Percentiles rank a stretch among this genome's conserved stretches.
Conservation (phyloP, 441 rosid species). For the Isatis lusitanica region DNA sequence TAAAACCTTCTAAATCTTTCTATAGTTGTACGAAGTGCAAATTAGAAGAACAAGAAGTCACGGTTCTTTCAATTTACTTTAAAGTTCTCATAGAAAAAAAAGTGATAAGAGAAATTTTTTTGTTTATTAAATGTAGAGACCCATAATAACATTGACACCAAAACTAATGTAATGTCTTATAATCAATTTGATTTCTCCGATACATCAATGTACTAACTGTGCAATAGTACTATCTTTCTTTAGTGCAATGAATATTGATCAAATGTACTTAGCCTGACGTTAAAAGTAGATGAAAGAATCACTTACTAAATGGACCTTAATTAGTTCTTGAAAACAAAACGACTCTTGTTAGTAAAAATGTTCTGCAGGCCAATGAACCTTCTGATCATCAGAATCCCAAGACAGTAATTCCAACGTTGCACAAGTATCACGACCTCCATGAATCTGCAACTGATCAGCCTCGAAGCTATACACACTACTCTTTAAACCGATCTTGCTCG, state of each 20-base stretch:
- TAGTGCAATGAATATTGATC: neutral
- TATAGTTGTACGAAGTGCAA: too few relatives aligned
- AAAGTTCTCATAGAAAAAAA: neutral
- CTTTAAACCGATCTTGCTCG: conserved; percentile 60
- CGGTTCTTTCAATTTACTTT: neutral
- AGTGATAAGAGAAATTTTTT: too few relatives aligned
- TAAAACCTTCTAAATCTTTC: too few relatives aligned
- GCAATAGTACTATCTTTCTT: neutral
- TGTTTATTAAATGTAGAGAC: neutral
- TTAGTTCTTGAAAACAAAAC: neutral
- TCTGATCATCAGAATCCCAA: conserved; percentile 50
- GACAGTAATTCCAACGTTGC: conserved; percentile 42
- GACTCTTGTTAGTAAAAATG: neutral
- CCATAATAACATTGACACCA: neutral
- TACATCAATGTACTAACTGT: neutral
- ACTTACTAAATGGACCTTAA: neutral
- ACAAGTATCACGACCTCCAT: conserved; percentile 50
- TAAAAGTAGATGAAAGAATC: neutral
- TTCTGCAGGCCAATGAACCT: conserved; percentile 14
- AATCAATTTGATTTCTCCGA: neutral
- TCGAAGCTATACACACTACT: conserved; percentile 42
- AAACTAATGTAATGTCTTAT: neutral
- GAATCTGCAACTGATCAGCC: conserved; percentile 50
- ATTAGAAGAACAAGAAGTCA: too few relatives aligned
- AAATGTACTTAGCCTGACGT: neutral